Percentiles rank a stretch among this genome's conserved stretches.
Conservation (phyloP, 257 asterid species). For the Eucommia ulmoides region DNA sequence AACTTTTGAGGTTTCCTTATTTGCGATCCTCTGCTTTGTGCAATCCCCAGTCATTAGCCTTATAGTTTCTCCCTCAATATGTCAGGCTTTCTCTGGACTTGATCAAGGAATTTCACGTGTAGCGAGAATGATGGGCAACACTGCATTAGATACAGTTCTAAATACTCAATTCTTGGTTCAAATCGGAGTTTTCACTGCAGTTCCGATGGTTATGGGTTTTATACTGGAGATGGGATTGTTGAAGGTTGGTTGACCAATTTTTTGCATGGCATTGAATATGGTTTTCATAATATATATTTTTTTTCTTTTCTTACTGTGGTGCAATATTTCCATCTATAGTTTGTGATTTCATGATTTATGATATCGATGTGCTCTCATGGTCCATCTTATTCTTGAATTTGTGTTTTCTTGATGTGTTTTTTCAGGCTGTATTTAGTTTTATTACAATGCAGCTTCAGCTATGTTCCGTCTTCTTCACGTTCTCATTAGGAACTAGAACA, state of each 20-base stretch:
- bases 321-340: neutral
- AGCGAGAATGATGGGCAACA: conserved; percentile 61
- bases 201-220: conserved; percentile 95
- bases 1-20: neutral
- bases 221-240: conserved; percentile 82
- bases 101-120: conserved; percentile 60
- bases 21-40: neutral
- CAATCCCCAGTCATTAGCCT: conserved; percentile 2
- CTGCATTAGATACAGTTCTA: conserved; percentile 71
- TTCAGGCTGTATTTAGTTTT: conserved; percentile 94
- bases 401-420: conserved; percentile 1
- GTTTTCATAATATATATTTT: too few species aligned
- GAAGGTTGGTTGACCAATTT: conserved; percentile 36
- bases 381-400: neutral
- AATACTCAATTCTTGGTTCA: conserved; percentile 98
- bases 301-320: neutral
- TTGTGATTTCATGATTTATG: neutral
- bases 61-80: conserved; percentile 1
- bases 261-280: neutral
- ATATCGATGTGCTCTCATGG: conserved; percentile 1
- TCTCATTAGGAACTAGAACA: conserved; percentile 88
- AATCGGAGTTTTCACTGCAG: conserved; percentile 94
- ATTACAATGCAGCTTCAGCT: conserved; percentile 99
- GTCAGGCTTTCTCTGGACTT: conserved; percentile 94
- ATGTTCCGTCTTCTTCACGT: conserved; percentile 90